These are phyloP conservation scores for Fusarium sacchari DNA, from an alignment of 2,329 filamentous ascomycete species.

Conservation along the genomic window DNA sequence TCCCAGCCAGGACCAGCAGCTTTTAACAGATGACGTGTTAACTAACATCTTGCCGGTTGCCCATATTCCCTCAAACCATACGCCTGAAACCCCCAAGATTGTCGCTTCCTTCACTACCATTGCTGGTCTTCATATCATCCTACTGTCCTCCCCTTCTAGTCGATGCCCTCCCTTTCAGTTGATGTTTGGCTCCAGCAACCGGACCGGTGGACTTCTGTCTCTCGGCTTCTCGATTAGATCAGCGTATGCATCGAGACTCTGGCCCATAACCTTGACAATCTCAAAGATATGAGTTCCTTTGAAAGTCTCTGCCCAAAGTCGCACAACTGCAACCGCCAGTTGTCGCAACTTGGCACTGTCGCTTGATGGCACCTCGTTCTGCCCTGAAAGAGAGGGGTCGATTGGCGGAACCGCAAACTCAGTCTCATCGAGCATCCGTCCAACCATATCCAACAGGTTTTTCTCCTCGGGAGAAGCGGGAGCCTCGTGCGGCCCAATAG, in stretches of 20 bases:
- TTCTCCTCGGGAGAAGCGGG: slow-evolving; percentile 63
- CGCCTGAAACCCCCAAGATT: slow-evolving; percentile 15
- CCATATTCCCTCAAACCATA: slow-evolving; percentile 4
- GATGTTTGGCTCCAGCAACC: slow-evolving; percentile 40
- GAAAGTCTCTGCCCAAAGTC: slow-evolving; percentile 71
- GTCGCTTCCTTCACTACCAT: background rate
- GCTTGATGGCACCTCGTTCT: slow-evolving; percentile 56
- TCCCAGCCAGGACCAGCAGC: background rate
- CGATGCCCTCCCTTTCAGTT: slow-evolving; percentile 9
- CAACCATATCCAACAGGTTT: slow-evolving; percentile 64
- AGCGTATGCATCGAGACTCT: slow-evolving; percentile 66
- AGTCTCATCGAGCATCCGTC: slow-evolving; percentile 69
- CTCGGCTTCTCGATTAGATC: slow-evolving; percentile 65
- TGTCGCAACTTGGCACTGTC: slow-evolving; percentile 64
- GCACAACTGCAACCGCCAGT: slow-evolving; percentile 66
- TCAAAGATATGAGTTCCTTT: slow-evolving; percentile 71
- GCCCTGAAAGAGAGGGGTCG: slow-evolving; percentile 63
- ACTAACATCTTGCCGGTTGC: background rate
- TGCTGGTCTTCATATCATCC: background rate
- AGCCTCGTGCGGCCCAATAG: slow-evolving; percentile 61
- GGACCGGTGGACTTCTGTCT: slow-evolving; percentile 52
- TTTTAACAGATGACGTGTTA: background rate
- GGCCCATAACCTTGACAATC: slow-evolving; percentile 67
- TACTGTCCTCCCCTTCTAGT: background rate
- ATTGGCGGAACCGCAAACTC: slow-evolving; percentile 68